These are phyloP conservation scores for Lyophyllum decastes DNA, from an alignment of 768 basidiomycete species.

Conservation along the genomic window DNA sequence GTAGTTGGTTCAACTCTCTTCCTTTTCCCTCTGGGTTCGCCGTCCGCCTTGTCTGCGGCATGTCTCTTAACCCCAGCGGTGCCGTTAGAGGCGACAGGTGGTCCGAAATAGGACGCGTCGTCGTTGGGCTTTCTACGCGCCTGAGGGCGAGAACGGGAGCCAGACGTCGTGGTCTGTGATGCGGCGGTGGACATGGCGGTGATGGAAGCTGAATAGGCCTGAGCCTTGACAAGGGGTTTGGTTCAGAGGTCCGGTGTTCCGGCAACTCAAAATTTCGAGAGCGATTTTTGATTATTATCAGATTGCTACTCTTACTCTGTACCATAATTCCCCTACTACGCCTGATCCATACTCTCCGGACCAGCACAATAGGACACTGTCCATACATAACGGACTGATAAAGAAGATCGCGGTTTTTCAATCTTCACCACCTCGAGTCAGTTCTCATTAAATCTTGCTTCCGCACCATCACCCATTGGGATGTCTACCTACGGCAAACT, in stretches of 20 bases:
- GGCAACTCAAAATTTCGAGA: constrained; percentile 11
- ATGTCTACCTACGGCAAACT: constrained; percentile 95
- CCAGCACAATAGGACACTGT: neutral
- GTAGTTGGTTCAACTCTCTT: constrained; percentile 59
- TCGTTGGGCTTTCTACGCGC: constrained; percentile 64
- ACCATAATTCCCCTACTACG: neutral
- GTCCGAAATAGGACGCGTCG: constrained; percentile 71
- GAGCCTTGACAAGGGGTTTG: neutral
- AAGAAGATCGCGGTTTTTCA: neutral
- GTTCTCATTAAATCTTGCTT: neutral
- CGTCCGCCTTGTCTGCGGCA: constrained; percentile 67
- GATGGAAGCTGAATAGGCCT: constrained; percentile 12
- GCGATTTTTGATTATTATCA: constrained; percentile 8
- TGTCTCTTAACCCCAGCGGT: constrained; percentile 59
- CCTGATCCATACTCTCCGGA: neutral
- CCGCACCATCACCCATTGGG: constrained; percentile 1
- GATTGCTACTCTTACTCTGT: constrained; percentile 10
- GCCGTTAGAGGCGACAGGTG: constrained; percentile 40
- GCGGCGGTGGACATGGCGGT: constrained; percentile 35
- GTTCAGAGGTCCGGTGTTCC: constrained; percentile 5
- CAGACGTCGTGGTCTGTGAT: constrained; percentile 33
- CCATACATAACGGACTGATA: neutral
- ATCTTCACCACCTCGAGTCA: neutral
- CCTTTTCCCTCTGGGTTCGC: constrained; percentile 74
- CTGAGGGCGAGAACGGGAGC: constrained; percentile 64